Percentiles rank a stretch among this genome's conserved stretches.
These are phyloP conservation scores for Wallacemonas sp. DNA, from an alignment of 208 protist species.

Conservation along the genomic window DNA sequence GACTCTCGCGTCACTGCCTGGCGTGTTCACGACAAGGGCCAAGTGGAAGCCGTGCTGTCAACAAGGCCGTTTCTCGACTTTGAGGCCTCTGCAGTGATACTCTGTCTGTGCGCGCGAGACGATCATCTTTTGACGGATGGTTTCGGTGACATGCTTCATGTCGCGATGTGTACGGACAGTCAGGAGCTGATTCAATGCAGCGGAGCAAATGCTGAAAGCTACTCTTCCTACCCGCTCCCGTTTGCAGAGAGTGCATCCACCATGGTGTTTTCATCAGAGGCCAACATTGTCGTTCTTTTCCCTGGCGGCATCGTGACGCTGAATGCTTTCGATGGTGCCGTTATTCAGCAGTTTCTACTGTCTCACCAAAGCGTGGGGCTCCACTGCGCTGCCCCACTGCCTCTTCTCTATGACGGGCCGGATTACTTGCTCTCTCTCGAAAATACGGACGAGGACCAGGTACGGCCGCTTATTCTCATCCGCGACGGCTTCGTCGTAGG, in stretches of 20 bases:
- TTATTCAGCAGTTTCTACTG: background rate
- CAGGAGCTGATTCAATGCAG: background rate
- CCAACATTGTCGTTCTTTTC: background rate
- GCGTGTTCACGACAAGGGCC: background rate
- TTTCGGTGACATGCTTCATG: background rate
- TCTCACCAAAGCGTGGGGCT: background rate
- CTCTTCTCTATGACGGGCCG: constrained; percentile 1
- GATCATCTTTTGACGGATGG: too few relatives aligned
- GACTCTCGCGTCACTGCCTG: constrained; percentile 14
- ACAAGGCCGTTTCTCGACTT: background rate
- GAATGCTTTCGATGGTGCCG: background rate
- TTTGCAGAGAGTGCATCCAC: background rate
- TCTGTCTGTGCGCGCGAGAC: background rate
- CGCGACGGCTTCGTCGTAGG: constrained; percentile 1
- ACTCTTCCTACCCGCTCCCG: background rate
- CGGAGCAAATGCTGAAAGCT: background rate
- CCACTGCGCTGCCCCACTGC: background rate
- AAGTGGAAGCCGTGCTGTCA: background rate
- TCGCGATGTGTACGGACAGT: background rate
- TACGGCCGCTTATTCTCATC: background rate
- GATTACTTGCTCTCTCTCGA: background rate
- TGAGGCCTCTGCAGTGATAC: background rate
- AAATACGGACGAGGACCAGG: background rate
- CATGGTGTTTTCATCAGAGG: background rate
- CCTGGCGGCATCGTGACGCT: background rate